A percentile compares a stretch with the other conserved stretches of the same genome.
These are phyloP conservation scores for Puccinia polysora DNA, from an alignment of 1,284 basidiomycete species.

Conservation along the genomic window DNA sequence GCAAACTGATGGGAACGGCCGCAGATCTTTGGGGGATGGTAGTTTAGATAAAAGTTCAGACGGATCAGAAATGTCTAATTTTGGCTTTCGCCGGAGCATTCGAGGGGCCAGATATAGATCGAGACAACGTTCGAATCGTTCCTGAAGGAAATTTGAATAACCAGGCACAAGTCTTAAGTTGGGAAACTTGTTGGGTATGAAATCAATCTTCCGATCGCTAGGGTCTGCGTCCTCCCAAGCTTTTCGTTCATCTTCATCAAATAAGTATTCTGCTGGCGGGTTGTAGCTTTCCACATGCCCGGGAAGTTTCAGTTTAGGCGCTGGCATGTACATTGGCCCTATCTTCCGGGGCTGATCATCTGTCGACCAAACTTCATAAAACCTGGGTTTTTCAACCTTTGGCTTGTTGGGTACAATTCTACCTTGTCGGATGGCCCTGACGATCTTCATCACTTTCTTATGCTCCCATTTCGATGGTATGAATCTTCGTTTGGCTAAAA, in stretches of 20 bases:
- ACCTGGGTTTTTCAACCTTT: slow-evolving; percentile 66
- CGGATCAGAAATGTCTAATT: slow-evolving; percentile 68
- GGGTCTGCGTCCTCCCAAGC: slow-evolving; percentile 80
- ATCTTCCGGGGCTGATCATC: slow-evolving; percentile 53
- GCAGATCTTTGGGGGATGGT: slow-evolving; percentile 84
- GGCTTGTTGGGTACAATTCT: slow-evolving; percentile 87
- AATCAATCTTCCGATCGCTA: slow-evolving; percentile 86
- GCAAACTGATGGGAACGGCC: slow-evolving; percentile 86
- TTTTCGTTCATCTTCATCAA: slow-evolving; percentile 75
- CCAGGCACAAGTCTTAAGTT: slow-evolving; percentile 84
- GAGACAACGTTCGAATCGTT: slow-evolving; percentile 88
- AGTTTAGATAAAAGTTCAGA: slow-evolving; percentile 87
- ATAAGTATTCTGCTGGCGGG: slow-evolving; percentile 93
- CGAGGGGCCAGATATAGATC: slow-evolving; percentile 96
- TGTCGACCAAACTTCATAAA: slow-evolving; percentile 84
- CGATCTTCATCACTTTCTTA: slow-evolving; percentile 99
- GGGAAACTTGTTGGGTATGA: slow-evolving; percentile 79
- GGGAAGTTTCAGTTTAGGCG: slow-evolving; percentile 84
- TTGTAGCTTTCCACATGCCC: slow-evolving; percentile 95
- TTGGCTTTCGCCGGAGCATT: slow-evolving; percentile 66
- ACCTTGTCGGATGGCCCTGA: slow-evolving; percentile 93
- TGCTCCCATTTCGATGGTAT: slow-evolving; percentile 99
- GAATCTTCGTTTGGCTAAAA: slow-evolving; percentile 84
- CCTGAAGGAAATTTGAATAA: slow-evolving; percentile 85
- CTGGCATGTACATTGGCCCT: slow-evolving; percentile 67